Evolutionary conservation across 1,139 yeast species (phyloP), one percentile per base, ranked within the genome.

Genomic region (Scheffersomyces titani): DNA sequence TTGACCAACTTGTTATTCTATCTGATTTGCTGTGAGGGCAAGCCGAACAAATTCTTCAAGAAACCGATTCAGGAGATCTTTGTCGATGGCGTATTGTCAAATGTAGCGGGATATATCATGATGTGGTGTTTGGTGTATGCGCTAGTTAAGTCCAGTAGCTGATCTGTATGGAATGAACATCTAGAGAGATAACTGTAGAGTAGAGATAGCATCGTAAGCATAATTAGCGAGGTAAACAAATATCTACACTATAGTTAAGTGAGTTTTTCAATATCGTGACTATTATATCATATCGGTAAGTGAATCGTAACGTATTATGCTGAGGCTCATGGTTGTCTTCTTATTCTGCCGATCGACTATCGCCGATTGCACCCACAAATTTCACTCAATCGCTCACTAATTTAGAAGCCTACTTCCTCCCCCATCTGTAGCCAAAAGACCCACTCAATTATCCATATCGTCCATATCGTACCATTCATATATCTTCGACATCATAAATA

Each of bases 91-190:
- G 60, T 89, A 5, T 74, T 84, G 19, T 75, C 87, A 47, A 87
- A 87, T 57, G 66, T 89, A 18, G 85, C 93, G 2, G 91, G 94
- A 19, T 91, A 77, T 66, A 78, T 89, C 30, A 88, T 91, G 88
- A 86, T 89, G 79, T 91, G 97, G 97, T 89, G 97, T 62, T 77
- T 91, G 67, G 84, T 88, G 51, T 88, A 85, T 72, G 96, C 94
- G 0, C 73, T 91, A 63, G 84, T 82, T 20, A 65, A 65, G 57
- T 61, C 52, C 51, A 57, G 55, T 50, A 51, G 54, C 19, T 58
- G 53, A 30, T 46, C 22, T 19, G 49, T 19, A 46, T 46, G 22
- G 49, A 46, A 46, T 46, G 49, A 30, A 30, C 40, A 11, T 30
- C 11, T 9, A 30, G 40, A 9, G 3, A 30, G 13, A 16, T 3